phyloP scores from a whole-genome alignment of 768 basidiomycete genomes.

The Boletus pseudo-olivaceus region DNA sequence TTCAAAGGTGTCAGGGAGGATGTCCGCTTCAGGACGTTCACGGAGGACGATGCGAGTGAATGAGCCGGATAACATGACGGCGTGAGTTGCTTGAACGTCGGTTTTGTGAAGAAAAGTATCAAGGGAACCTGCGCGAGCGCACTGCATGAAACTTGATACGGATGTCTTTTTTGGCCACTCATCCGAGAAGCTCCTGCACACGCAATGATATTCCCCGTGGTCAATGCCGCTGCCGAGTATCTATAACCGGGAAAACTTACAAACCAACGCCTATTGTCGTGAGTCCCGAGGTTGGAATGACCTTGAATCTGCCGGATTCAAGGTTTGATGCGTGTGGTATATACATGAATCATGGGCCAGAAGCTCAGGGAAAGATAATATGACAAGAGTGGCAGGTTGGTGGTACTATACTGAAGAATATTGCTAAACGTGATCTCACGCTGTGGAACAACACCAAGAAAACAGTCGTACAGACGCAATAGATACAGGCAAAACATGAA shows the following conservation, averaged over 20 bases:
- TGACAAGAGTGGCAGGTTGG: background rate
- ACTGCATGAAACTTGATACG: background rate
- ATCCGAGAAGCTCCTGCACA: too few species aligned
- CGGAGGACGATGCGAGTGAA: slow-evolving; percentile 74
- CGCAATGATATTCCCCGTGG: too few species aligned
- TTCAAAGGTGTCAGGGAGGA: slow-evolving; percentile 73
- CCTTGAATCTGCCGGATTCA: too few species aligned
- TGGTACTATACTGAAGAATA: background rate
- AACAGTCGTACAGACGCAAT: slow-evolving; percentile 9
- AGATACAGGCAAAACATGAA: slow-evolving; percentile 13
- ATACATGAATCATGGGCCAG: background rate
- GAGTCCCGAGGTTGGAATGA: too few species aligned
- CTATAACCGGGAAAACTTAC: too few species aligned
- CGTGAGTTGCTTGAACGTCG: background rate
- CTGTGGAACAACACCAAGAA: slow-evolving; percentile 2
- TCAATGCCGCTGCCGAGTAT: too few species aligned
- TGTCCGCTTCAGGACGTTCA: slow-evolving; percentile 64
- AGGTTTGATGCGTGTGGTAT: background rate
- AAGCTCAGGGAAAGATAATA: background rate
- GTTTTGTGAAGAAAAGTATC: background rate
- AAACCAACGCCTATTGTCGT: too few species aligned
- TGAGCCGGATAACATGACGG: slow-evolving; percentile 22
- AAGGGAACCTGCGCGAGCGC: background rate
- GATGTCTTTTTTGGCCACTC: too few species aligned
- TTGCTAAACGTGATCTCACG: background rate